Base-by-base conservation (phyloP, 495 filamentous ascomycete genomes). In the Aspergillus incahuasiensis region DNA sequence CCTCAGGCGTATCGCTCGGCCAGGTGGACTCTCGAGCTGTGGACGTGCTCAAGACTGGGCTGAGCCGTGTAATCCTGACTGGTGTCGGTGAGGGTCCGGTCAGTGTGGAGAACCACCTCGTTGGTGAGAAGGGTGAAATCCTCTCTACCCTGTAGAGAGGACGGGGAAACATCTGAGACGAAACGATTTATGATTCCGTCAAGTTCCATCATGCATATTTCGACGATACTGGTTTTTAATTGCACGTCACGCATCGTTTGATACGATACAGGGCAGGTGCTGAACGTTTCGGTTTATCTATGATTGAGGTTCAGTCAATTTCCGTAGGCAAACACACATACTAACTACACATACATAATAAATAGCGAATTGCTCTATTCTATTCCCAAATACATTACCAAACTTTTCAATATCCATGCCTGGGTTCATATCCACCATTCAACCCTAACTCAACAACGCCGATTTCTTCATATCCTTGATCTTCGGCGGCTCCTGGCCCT, bases 21-120 rank as follows among this genome's bases (percentile, higher is more conserved):
- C 70, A 72, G 58, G 61, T 89, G 41, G 86, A 91, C 57, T 67
- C 68, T 5, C 69, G 68, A 24, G 75, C 83, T 7, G 70, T 86
- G 4, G 72, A 78, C 44, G 71, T 82, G 35, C 67, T 98, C 63
- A 84, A 83, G 74, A 79, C 80, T 52, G 95, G 94, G 13, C 84
- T 98, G 7, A 88, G 85, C 71, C 79, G 90, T 60, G 86, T 97
- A 20, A 98, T 98, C 57, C 67, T 90, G 78, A 97, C 94, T 2
- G 79, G 87, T 39, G 94, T 98, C 22, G 94, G 94, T 0, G 90
- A 94, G 68, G 95, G 94, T 0, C 94, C 94, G 0, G 68, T 87
- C 46, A 89, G 80, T 68, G 85, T 88, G 15, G 76, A 90, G 30
- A 86, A 92, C 52, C 85, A 86, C 61, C 75, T 98, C 62, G 82